Percentiles rank a stretch among this genome's conserved stretches.
Conservation (phyloP, 2,329 filamentous ascomycete genomes). For the Ophiostoma tasmaniense region DNA sequence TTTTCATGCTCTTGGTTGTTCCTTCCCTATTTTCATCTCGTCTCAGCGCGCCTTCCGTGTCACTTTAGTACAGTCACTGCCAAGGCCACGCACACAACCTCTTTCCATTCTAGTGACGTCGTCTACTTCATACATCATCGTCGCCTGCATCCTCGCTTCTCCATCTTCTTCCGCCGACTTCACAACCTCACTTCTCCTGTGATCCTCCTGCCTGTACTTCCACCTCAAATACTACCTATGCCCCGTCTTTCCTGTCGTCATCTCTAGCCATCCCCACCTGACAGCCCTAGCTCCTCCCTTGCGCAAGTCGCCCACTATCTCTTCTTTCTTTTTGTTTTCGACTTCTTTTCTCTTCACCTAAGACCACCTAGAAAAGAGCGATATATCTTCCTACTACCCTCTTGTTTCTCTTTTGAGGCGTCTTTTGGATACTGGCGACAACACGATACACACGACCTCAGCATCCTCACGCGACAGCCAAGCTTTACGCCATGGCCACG, state of each 20-base stretch:
- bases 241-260: background rate
- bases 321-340: background rate
- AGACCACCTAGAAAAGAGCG: background rate
- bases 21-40: background rate
- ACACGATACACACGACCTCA: background rate
- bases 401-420: background rate
- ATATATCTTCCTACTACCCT: background rate
- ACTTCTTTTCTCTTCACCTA: background rate
- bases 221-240: background rate
- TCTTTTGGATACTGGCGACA: background rate
- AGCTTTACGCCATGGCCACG: slow-evolving; percentile 20
- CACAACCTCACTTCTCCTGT: background rate
- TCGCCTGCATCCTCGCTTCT: background rate
- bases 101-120: background rate
- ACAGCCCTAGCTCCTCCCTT: slow-evolving; percentile 1
- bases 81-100: background rate
- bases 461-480: background rate
- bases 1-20: background rate
- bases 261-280: background rate
- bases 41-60: background rate
- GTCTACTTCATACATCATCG: background rate
- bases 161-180: background rate
- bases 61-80: background rate
- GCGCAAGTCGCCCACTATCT: background rate
- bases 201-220: background rate